A percentile compares a stretch with the other conserved stretches of the same genome.
These are phyloP conservation scores for Botrytis elliptica DNA, from an alignment of 2,329 filamentous ascomycete genomes.

Conservation along the genomic window DNA sequence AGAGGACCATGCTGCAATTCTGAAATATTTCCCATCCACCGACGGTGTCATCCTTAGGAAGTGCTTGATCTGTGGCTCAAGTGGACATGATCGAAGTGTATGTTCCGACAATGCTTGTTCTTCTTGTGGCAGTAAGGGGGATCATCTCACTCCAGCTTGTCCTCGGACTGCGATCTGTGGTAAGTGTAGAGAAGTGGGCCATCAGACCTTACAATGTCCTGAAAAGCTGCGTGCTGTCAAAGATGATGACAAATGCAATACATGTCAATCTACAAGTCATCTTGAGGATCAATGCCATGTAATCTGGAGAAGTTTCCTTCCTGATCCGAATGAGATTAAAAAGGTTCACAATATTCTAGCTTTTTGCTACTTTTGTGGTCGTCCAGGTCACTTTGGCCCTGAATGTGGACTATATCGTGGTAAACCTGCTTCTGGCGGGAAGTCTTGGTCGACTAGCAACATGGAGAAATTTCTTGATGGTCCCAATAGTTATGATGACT, in stretches of 20 bases:
- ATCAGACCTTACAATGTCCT: constrained; percentile 50
- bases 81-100: constrained; percentile 46
- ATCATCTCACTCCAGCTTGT: constrained; percentile 52
- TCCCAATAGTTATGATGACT: constrained; percentile 38
- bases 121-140: constrained; percentile 46
- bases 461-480: constrained; percentile 51
- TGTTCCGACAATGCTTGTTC: constrained; percentile 51
- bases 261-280: constrained; percentile 58
- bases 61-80: constrained; percentile 53
- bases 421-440: constrained; percentile 38
- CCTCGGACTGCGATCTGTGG: constrained; percentile 51
- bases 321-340: constrained; percentile 43
- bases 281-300: constrained; percentile 58
- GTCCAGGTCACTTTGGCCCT: constrained; percentile 53
- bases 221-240: constrained; percentile 55
- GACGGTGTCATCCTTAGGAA: constrained; percentile 31
- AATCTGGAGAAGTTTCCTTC: constrained; percentile 58
- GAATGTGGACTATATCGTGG: constrained; percentile 48
- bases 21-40: constrained; percentile 48
- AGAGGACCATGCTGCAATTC: constrained; percentile 10
- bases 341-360: constrained; percentile 52
- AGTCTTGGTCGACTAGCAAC: constrained; percentile 55
- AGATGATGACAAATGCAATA: constrained; percentile 58
- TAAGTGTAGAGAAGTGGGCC: constrained; percentile 64
- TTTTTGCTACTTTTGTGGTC: constrained; percentile 58